A percentile compares a stretch with the other conserved stretches of the same genome.
phyloP scores from a whole-genome alignment of 2,329 filamentous ascomycete genomes.

The Phaeomoniella chlamydospora region DNA sequence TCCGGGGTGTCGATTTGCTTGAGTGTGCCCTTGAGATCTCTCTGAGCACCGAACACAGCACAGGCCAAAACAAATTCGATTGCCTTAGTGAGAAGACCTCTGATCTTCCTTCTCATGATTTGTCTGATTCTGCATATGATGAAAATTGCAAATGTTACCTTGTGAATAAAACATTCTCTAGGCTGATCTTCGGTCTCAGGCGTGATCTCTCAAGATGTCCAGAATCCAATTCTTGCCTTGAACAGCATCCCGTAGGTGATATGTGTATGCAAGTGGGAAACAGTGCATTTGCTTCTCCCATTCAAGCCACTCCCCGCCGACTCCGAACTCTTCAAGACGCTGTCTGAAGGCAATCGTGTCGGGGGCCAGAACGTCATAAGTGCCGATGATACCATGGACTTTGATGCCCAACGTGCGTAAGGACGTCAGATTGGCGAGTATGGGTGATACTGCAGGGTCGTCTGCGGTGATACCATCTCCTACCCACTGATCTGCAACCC shows the following conservation, averaged over 20 bases:
- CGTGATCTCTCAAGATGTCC: not conserved
- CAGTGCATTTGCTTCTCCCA: constrained; percentile 50
- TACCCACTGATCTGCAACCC: constrained; percentile 27
- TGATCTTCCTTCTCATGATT: too few species aligned
- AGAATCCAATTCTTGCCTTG: not conserved
- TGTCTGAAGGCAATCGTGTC: constrained; percentile 36
- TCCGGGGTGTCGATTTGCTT: too few species aligned
- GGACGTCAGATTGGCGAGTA: constrained; percentile 26
- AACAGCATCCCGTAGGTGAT: constrained; percentile 9
- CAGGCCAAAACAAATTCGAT: too few species aligned
- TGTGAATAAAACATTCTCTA: too few species aligned
- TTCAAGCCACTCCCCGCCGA: constrained; percentile 40
- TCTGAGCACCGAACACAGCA: too few species aligned
- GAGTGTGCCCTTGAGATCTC: too few species aligned
- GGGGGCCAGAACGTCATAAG: constrained; percentile 37
- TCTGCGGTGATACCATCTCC: constrained; percentile 6
- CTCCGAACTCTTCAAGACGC: constrained; percentile 24
- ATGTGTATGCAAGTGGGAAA: constrained; percentile 36
- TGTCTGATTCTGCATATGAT: too few species aligned
- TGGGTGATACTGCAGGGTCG: constrained; percentile 34
- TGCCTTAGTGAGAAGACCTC: too few species aligned
- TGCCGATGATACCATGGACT: constrained; percentile 37
- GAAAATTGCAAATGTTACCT: too few species aligned
- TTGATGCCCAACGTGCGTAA: constrained; percentile 26
- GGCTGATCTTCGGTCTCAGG: too few species aligned